Conservation (phyloP, 2,329 filamentous ascomycete genomes). For the Aspergillus pseudoviridinutans region DNA sequence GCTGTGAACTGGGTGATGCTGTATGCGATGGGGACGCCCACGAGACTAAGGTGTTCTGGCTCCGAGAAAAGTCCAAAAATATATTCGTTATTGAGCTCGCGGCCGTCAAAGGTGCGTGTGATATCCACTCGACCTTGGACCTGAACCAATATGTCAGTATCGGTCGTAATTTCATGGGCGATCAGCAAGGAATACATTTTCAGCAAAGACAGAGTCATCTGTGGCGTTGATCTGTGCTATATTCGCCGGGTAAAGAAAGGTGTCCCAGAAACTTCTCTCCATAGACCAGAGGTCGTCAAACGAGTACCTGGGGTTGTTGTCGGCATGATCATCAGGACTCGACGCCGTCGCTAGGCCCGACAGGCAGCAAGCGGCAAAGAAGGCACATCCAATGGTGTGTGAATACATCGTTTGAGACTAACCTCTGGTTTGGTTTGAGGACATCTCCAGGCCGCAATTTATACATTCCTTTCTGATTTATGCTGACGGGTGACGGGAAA, state of each 20-base stretch:
- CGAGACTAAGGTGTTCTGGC: conserved; percentile 14
- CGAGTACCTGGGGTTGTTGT: conserved; percentile 7
- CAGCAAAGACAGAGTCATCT: conserved; percentile 17
- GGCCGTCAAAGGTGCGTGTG: conserved; percentile 22
- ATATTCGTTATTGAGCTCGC: conserved; percentile 25
- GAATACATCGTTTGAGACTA: not conserved
- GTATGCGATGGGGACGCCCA: conserved; percentile 20
- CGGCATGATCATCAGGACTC: not conserved
- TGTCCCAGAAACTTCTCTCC: conserved; percentile 20
- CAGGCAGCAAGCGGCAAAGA: not conserved
- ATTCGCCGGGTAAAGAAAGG: conserved; percentile 24
- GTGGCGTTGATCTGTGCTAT: conserved; percentile 19
- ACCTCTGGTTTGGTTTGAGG: not conserved
- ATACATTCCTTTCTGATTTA: not conserved
- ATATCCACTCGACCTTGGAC: conserved; percentile 26
- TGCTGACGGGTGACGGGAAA: not conserved
- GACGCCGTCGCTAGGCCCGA: not conserved
- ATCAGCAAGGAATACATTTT: conserved; percentile 11
- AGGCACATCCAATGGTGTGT: not conserved
- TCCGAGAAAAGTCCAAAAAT: conserved; percentile 26
- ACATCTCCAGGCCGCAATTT: not conserved
- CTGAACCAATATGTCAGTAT: conserved; percentile 3
- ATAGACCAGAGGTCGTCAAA: conserved; percentile 22
- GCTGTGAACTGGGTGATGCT: conserved; percentile 24
- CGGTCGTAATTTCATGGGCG: too few relatives aligned